Percentiles rank a stretch among this genome's conserved stretches.
Conservation (phyloP, 805 yeast genomes). For the Ogataea zsoltii region DNA sequence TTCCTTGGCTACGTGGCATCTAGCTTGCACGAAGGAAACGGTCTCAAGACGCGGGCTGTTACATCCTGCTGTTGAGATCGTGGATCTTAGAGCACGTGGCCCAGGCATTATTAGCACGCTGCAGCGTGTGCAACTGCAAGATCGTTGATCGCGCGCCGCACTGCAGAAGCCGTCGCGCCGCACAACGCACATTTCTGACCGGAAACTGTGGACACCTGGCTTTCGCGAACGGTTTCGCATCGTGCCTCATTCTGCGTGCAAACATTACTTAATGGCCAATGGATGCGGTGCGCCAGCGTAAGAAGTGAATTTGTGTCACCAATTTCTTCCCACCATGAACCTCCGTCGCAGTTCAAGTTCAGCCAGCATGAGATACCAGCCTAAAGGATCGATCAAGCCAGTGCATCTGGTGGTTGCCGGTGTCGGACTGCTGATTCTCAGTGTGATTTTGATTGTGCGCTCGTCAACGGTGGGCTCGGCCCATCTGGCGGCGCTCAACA, state of each 20-base stretch:
- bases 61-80: too few relatives aligned
- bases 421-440: conserved; percentile 10
- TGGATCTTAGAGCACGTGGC: too few relatives aligned
- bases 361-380: not conserved
- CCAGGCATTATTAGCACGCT: too few relatives aligned
- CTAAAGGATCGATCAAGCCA: conserved; percentile 3
- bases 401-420: conserved; percentile 11
- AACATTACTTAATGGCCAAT: not conserved
- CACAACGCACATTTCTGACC: too few relatives aligned
- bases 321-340: conserved; percentile 3
- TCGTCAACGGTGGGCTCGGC: conserved; percentile 3
- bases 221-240: not conserved
- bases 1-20: too few relatives aligned
- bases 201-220: not conserved
- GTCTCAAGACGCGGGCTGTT: too few relatives aligned
- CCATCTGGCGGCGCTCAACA: conserved; percentile 4
- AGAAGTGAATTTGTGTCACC: not conserved
- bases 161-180: too few relatives aligned
- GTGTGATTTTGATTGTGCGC: conserved; percentile 5
- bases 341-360: not conserved
- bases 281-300: not conserved
- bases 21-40: too few relatives aligned
- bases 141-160: too few relatives aligned
- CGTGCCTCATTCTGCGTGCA: not conserved
- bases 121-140: too few relatives aligned